phyloP scores from a whole-genome alignment of 768 basidiomycete species.

The Thelephora ganbajun region DNA sequence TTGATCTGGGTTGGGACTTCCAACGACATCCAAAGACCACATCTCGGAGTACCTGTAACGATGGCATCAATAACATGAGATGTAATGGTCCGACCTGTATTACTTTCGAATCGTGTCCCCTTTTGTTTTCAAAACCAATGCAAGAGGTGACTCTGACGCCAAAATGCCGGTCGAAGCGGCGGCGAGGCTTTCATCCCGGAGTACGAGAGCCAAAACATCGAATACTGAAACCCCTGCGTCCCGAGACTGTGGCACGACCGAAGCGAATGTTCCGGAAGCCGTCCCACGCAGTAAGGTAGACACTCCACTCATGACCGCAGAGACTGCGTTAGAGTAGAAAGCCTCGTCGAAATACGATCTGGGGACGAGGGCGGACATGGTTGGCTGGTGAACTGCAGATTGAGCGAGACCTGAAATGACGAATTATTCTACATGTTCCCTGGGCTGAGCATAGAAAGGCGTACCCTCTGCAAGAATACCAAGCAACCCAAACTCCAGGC shows the following conservation, averaged over 20 bases:
- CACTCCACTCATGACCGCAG: too few species aligned
- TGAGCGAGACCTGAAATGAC: conserved; percentile 36
- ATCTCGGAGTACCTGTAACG: not conserved
- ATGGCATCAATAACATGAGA: not conserved
- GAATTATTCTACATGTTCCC: not conserved
- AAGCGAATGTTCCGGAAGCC: too few species aligned
- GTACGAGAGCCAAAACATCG: not conserved
- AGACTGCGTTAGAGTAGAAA: too few species aligned
- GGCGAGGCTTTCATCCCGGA: not conserved
- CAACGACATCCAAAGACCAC: not conserved
- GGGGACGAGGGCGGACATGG: conserved; percentile 22
- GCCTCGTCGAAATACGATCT: conserved; percentile 11
- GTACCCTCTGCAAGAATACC: conserved; percentile 52
- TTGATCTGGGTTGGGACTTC: conserved; percentile 3
- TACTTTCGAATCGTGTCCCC: not conserved
- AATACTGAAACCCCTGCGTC: not conserved
- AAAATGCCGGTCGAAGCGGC: not conserved
- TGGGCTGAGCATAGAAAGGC: not conserved
- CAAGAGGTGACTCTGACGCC: too few species aligned
- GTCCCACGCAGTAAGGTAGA: too few species aligned
- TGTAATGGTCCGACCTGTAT: not conserved
- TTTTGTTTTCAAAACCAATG: too few species aligned
- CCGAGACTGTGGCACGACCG: too few species aligned
- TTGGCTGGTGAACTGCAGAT: conserved; percentile 31
- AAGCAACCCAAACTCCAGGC: conserved; percentile 44